Evolutionary conservation across 2,329 filamentous ascomycete species (phyloP), one percentile per base, ranked within the genome.

Genomic region (Trichoderma aggressivum): DNA sequence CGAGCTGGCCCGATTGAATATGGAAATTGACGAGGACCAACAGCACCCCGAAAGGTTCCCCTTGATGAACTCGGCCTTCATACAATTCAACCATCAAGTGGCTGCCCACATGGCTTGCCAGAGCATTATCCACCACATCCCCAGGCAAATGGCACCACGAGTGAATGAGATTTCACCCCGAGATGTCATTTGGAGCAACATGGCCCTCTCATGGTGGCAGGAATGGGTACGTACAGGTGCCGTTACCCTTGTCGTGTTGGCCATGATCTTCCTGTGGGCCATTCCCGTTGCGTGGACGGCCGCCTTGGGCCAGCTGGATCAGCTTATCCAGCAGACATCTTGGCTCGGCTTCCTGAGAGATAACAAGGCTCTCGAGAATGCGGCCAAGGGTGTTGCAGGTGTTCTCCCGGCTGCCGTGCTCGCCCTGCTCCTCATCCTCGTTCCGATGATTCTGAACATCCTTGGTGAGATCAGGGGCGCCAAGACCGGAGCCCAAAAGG

Each of bases 51-150:
- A 98, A 75, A 89, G 91, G 5, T 98, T 94, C 73, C 94, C 95
- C 0, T 83, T 94, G 60, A 97, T 98, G 94, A 97, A 93, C 77
- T 97, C 95, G 1, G 96, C 96, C 0, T 99, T 99, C 76, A 94
- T 99, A 73, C 96, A 99, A 79, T 99, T 99, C 86, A 97, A 99
- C 78, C 92, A 98, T 78, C 96, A 99, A 79, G 93, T 98, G 2
- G 94, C 95, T 7, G 96, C 96, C 0, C 96, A 99, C 77, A 98
- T 99, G 96, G 96, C 95, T 71, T 98, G 94, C 79, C 96, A 99
- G 79, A 90, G 93, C 61, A 87, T 97, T 59, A 94, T 92, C 50
- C 94, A 98, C 79, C 96, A 99, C 77, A 81, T 97, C 1, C 96
- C 96, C 1, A 93, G 93, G 76, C 92, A 97, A 59, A 99, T 99